Conservation (phyloP, 192 early-diverging fungal genomes). For the Spinellus fusiger region DNA sequence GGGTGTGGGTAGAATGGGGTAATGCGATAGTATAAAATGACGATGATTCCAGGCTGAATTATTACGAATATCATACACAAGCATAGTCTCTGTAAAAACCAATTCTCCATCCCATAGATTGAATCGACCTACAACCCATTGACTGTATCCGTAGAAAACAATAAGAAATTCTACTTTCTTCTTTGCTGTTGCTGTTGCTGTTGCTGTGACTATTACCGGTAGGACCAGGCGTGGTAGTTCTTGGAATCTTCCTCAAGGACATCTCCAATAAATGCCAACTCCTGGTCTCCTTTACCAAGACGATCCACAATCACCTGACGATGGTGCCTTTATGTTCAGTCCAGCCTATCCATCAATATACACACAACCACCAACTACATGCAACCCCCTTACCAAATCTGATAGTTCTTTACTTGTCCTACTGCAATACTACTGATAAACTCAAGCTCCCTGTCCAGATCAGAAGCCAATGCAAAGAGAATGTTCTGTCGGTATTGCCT, state of each 20-base stretch:
- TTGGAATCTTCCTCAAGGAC: slow-evolving; percentile 81
- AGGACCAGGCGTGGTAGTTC: slow-evolving; percentile 99
- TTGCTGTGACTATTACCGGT: slow-evolving; percentile 45
- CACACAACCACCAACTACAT: not conserved
- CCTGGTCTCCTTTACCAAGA: slow-evolving; percentile 45
- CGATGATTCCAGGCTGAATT: slow-evolving; percentile 99
- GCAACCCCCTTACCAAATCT: slow-evolving; percentile 68
- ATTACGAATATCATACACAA: slow-evolving; percentile 85
- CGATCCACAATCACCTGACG: slow-evolving; percentile 68
- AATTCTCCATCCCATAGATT: slow-evolving; percentile 77
- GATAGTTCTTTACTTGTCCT: slow-evolving; percentile 89
- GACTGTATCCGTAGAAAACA: slow-evolving; percentile 53
- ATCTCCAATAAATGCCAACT: slow-evolving; percentile 66
- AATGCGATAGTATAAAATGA: slow-evolving; percentile 63
- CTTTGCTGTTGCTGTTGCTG: not conserved
- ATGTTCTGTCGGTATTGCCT: slow-evolving; percentile 83
- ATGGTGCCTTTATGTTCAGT: slow-evolving; percentile 57
- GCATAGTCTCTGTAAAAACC: slow-evolving; percentile 59
- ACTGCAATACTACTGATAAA: slow-evolving; percentile 68
- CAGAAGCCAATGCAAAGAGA: slow-evolving; percentile 58
- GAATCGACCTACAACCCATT: slow-evolving; percentile 83
- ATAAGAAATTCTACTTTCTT: not conserved
- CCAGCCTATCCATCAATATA: not conserved
- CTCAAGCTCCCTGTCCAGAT: slow-evolving; percentile 68
- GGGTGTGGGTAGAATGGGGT: slow-evolving; percentile 26